Evolutionary conservation across 768 basidiomycete genomes (phyloP).

Genomic region (Crucibulum laeve): DNA sequence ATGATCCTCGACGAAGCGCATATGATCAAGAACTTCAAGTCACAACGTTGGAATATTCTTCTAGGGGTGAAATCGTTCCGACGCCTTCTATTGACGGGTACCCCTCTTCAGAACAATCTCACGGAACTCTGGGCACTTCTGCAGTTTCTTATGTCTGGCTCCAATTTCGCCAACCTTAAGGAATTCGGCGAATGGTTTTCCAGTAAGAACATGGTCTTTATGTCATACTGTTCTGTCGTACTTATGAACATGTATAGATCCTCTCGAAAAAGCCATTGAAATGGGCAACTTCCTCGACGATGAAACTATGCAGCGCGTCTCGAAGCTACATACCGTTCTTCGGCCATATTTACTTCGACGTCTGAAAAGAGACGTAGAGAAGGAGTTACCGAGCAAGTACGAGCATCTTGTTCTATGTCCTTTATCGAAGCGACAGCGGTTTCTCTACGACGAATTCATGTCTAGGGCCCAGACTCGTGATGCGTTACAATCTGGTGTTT

Average conservation of each 20-base stretch:
- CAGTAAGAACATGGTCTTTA: constrained; percentile 47
- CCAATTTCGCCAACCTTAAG: constrained; percentile 85
- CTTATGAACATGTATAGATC: constrained; percentile 48
- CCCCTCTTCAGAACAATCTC: constrained; percentile 94
- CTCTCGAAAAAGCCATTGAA: constrained; percentile 91
- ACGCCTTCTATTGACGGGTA: constrained; percentile 89
- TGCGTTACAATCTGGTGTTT: constrained; percentile 80
- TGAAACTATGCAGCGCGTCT: constrained; percentile 79
- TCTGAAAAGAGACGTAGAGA: constrained; percentile 97
- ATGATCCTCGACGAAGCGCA: constrained; percentile 96
- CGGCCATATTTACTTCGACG: constrained; percentile 93
- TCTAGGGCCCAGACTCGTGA: constrained; percentile 77
- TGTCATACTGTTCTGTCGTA: not conserved
- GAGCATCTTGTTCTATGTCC: constrained; percentile 88
- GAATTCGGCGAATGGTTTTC: constrained; percentile 98
- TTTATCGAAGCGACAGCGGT: constrained; percentile 89
- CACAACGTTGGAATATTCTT: constrained; percentile 89
- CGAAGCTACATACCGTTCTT: constrained; percentile 91
- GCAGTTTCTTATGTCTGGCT: constrained; percentile 90
- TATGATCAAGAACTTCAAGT: constrained; percentile 97
- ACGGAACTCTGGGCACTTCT: constrained; percentile 94
- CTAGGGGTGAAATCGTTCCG: constrained; percentile 85
- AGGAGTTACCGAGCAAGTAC: constrained; percentile 89
- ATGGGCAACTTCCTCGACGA: constrained; percentile 72
- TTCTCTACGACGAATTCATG: constrained; percentile 97